Conservation (phyloP, 352 stramenopile species). For the Globisporangium echinulatum region DNA sequence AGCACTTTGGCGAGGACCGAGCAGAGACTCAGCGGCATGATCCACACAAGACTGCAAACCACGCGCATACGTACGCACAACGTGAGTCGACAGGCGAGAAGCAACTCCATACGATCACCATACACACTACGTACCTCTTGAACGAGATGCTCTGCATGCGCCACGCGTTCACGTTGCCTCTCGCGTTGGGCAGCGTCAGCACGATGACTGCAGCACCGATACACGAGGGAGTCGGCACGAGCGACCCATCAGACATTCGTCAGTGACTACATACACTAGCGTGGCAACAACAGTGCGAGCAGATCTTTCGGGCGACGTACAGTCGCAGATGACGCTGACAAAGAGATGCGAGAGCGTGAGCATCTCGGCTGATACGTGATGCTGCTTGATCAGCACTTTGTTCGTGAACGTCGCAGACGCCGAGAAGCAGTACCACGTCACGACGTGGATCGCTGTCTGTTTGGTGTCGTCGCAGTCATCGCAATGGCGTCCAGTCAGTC, state of each 20-base stretch:
- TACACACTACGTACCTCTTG: slow-evolving; percentile 15
- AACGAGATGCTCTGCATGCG: slow-evolving; percentile 58
- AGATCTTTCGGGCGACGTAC: slow-evolving; percentile 21
- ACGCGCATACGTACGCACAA: not conserved
- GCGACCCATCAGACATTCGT: no score
- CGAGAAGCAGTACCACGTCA: slow-evolving; percentile 82
- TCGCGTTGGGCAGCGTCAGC: slow-evolving; percentile 53
- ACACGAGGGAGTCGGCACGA: not conserved
- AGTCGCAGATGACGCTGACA: slow-evolving; percentile 70
- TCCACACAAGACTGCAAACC: slow-evolving; percentile 51
- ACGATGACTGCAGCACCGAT: slow-evolving; percentile 40
- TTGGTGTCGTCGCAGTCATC: no score
- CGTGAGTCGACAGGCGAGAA: not conserved
- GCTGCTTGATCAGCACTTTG: slow-evolving; percentile 83
- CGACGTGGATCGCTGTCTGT: slow-evolving; percentile 36
- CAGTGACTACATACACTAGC: no score
- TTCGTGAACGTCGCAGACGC: slow-evolving; percentile 78
- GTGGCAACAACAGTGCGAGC: no score
- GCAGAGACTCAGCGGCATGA: slow-evolving; percentile 75
- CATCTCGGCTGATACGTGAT: slow-evolving; percentile 80
- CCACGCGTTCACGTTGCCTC: slow-evolving; percentile 37
- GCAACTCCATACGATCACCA: no score
- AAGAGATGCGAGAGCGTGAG: slow-evolving; percentile 83
- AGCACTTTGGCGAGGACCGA: slow-evolving; percentile 76
- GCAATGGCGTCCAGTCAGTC: not conserved